Base-by-base conservation (phyloP, 129 eudicot genomes). In the Artemisia annua region DNA sequence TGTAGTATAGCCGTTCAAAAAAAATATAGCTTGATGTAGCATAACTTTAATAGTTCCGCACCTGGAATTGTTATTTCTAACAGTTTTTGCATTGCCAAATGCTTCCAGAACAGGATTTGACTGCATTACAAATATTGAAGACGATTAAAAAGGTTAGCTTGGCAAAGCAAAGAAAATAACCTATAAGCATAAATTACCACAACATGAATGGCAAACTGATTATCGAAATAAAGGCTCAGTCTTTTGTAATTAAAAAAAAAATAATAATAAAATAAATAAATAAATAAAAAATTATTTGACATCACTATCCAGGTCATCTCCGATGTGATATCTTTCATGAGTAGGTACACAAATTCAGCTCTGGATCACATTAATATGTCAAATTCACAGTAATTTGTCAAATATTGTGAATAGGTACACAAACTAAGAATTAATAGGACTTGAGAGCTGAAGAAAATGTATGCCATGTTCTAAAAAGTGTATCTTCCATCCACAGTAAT, bases 21-120 rank as follows among this genome's bases (percentile, higher is more conserved):
- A 6, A 5, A 39, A 4, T 5, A 39, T 1, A 39, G 9, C 7
- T 39, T 39, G 1, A 65, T 52, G 73, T 52, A 78, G 76, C 71
- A 70, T 48, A 62, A 72, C 16, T 66, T 50, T 11, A 69, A 66
- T 50, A 66, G 63, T 51, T 20, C 19, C 67, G 81, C 55, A 93
- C 98, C 97, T 94, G 76, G 98, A 94, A 79, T 94, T 94, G 86
- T 94, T 94, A 66, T 94, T 90, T 84, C 98, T 84, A 63, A 90
- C 96, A 58, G 98, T 94, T 85, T 94, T 94, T 63, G 98, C 98
- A 81, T 94, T 94, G 78, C 98, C 97, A 84, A 94, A 94, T 76
- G 98, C 98, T 87, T 94, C 98, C 50, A 94, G 84, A 58, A 94
- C 98, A 68, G 98, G 98, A 83, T 87, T 94, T 46, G 98, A 94